These are phyloP conservation scores for Sporothrix brunneoviolacea DNA, from an alignment of 2,329 filamentous ascomycete species.

Conservation along the genomic window DNA sequence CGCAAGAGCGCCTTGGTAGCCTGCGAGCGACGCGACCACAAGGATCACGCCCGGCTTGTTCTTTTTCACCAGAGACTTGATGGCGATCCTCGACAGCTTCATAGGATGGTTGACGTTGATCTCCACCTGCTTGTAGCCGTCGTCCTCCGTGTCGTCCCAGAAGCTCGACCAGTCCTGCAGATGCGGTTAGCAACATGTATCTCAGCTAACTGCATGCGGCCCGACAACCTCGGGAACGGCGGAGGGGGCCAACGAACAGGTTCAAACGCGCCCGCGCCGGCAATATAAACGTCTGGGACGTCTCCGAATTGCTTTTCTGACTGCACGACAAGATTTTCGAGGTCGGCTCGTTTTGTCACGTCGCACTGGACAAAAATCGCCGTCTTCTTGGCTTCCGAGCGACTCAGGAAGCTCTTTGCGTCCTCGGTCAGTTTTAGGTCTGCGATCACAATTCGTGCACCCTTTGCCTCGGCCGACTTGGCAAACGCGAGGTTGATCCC, in stretches of 20 bases:
- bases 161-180: slow-evolving; percentile 25
- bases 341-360: slow-evolving; percentile 1
- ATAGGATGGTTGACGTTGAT: slow-evolving; percentile 33
- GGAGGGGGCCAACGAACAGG: too few species aligned
- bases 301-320: slow-evolving; percentile 16
- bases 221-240: too few species aligned
- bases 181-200: not conserved
- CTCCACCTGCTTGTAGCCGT: slow-evolving; percentile 24
- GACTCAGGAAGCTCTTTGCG: not conserved
- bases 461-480: slow-evolving; percentile 3
- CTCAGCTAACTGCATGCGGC: too few species aligned
- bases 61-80: slow-evolving; percentile 23
- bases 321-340: slow-evolving; percentile 6
- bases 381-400: not conserved
- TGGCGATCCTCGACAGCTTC: slow-evolving; percentile 33
- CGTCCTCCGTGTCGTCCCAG: slow-evolving; percentile 30
- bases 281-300: slow-evolving; percentile 31
- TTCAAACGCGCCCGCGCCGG: slow-evolving; percentile 33
- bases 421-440: slow-evolving; percentile 2
- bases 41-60: slow-evolving; percentile 31
- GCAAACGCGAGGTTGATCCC: slow-evolving; percentile 10
- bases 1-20: slow-evolving; percentile 24
- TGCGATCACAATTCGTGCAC: slow-evolving; percentile 2
- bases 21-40: slow-evolving; percentile 27
- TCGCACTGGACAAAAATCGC: not conserved